Evolutionary conservation across 768 basidiomycete species (phyloP).

Genomic region (Rhodocollybia butyracea): DNA sequence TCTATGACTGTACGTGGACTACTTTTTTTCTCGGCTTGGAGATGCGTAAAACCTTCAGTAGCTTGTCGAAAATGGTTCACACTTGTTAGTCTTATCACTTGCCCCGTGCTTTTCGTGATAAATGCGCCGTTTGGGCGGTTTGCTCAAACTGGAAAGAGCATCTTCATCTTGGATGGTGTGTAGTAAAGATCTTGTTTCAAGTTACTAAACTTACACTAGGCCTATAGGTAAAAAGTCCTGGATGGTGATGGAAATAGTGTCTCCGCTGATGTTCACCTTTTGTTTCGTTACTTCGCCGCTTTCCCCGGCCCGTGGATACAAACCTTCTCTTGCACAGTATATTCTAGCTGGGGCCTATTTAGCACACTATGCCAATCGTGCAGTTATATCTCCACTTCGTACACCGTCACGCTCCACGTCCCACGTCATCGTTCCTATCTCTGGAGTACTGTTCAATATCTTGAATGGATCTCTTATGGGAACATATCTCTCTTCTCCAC

Average conservation of each 20-base stretch:
- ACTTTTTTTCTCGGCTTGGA: slow-evolving; percentile 8
- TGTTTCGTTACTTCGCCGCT: slow-evolving; percentile 34
- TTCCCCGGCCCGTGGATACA: slow-evolving; percentile 17
- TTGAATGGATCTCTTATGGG: slow-evolving; percentile 54
- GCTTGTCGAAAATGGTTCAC: slow-evolving; percentile 44
- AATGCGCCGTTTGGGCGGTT: slow-evolving; percentile 86
- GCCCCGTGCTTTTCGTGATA: slow-evolving; percentile 44
- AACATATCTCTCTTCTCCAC: slow-evolving; percentile 44
- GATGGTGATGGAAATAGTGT: slow-evolving; percentile 53
- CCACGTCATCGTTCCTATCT: slow-evolving; percentile 46
- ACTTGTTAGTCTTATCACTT: slow-evolving; percentile 30
- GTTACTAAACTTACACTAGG: neutral
- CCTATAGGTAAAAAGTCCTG: slow-evolving; percentile 38
- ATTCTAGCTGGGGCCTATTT: slow-evolving; percentile 44
- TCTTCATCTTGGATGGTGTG: slow-evolving; percentile 20
- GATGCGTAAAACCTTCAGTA: slow-evolving; percentile 11
- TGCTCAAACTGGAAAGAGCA: slow-evolving; percentile 35
- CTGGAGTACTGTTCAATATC: slow-evolving; percentile 48
- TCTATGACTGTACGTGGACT: neutral
- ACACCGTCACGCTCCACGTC: slow-evolving; percentile 56
- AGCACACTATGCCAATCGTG: slow-evolving; percentile 64
- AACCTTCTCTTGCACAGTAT: slow-evolving; percentile 26
- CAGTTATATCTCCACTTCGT: slow-evolving; percentile 59
- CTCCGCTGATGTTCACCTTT: slow-evolving; percentile 37
- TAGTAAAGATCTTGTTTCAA: neutral